Percentiles rank a stretch among this genome's conserved stretches.
Evolutionary conservation across 2,329 filamentous ascomycete species (phyloP).

Genomic region (Fusarium sulawesiense): DNA sequence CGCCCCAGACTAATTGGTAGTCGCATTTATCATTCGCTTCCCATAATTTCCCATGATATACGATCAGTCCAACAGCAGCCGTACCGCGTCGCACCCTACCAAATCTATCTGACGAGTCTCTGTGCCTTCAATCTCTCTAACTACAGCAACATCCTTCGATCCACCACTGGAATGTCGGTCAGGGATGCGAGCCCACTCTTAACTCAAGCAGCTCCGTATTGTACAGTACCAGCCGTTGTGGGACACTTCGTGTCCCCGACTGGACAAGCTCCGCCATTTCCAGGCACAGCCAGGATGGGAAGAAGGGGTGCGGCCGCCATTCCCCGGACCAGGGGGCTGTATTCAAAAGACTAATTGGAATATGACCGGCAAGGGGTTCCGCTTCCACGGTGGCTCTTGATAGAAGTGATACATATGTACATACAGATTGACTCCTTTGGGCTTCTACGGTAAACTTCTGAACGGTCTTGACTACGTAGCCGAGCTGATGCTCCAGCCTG

Average conservation of each 20-base stretch:
- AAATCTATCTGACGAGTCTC: constrained; percentile 45
- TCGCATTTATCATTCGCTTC: constrained; percentile 32
- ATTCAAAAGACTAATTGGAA: constrained; percentile 35
- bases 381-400: constrained; percentile 46
- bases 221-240: constrained; percentile 34
- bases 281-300: constrained; percentile 43
- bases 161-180: constrained; percentile 49
- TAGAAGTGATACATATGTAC: constrained; percentile 37
- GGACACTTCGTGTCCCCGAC: constrained; percentile 35
- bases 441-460: constrained; percentile 27
- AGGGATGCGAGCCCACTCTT: constrained; percentile 46
- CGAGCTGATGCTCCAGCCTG: constrained; percentile 38
- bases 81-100: constrained; percentile 41
- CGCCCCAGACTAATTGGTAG: constrained; percentile 18
- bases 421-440: constrained; percentile 35
- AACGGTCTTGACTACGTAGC: constrained; percentile 25
- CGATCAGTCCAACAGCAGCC: constrained; percentile 39
- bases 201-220: constrained; percentile 5
- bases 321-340: constrained; percentile 42
- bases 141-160: constrained; percentile 48
- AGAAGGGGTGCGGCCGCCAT: constrained; percentile 43
- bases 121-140: constrained; percentile 48
- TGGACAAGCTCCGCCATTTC: constrained; percentile 38
- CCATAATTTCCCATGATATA: constrained; percentile 33
- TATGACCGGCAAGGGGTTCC: constrained; percentile 47